These are phyloP conservation scores for Hansenula sp. DNA, from an alignment of 1,139 yeast genomes.

Conservation along the genomic window DNA sequence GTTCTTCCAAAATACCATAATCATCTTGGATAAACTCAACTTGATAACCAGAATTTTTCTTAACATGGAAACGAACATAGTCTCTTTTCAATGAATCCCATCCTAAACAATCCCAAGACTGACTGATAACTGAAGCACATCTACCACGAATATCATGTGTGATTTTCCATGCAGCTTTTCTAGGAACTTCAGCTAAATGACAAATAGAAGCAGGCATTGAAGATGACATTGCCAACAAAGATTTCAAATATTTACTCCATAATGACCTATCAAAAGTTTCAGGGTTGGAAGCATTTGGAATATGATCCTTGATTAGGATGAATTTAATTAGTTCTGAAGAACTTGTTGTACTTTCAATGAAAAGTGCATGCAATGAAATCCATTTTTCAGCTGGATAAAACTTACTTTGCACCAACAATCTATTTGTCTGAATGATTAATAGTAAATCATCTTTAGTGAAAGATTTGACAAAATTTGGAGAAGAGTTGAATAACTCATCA, in stretches of 20 bases:
- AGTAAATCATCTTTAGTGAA: slow-evolving; percentile 28
- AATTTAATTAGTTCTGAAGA: slow-evolving; percentile 57
- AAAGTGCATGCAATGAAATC: slow-evolving; percentile 62
- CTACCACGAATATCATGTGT: slow-evolving; percentile 62
- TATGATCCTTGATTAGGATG: slow-evolving; percentile 45
- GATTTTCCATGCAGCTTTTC: slow-evolving; percentile 63
- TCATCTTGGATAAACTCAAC: slow-evolving; percentile 56
- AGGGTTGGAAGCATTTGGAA: slow-evolving; percentile 49
- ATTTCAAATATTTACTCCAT: slow-evolving; percentile 64
- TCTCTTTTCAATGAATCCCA: slow-evolving; percentile 64
- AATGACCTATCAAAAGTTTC: slow-evolving; percentile 48
- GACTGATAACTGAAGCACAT: slow-evolving; percentile 50
- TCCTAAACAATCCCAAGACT: slow-evolving; percentile 73
- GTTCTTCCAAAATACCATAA: slow-evolving; percentile 58
- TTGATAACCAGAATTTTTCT: slow-evolving; percentile 69
- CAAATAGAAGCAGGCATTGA: slow-evolving; percentile 57
- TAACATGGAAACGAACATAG: slow-evolving; percentile 54
- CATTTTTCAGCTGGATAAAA: slow-evolving; percentile 66
- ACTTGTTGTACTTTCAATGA: slow-evolving; percentile 56
- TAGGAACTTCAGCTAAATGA: slow-evolving; percentile 66
- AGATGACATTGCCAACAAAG: slow-evolving; percentile 45
- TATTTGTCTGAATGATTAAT: slow-evolving; percentile 46
- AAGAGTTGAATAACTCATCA: slow-evolving; percentile 34
- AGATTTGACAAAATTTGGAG: slow-evolving; percentile 23
- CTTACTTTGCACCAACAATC: slow-evolving; percentile 51